Conservation (phyloP, 352 stramenopile species). For the Thalassiosira exigua region DNA sequence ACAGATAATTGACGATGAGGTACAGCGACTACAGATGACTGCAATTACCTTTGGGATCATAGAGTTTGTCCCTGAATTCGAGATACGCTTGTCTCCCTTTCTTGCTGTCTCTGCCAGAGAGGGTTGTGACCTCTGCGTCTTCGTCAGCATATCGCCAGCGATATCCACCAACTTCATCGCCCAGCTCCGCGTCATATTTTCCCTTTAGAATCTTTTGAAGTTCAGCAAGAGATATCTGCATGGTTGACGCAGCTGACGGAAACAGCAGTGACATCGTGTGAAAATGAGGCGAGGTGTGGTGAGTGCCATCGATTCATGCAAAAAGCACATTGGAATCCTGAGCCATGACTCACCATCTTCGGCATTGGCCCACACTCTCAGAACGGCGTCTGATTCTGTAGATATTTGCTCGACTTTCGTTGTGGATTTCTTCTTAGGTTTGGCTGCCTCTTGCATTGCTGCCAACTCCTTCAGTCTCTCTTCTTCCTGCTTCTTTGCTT, state of each 20-base stretch:
- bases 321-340: no score
- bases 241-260: conserved; percentile 67
- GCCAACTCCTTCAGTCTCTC: conserved; percentile 52
- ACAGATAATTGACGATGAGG: no score
- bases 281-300: no score
- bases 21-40: no score
- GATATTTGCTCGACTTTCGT: conserved; percentile 85
- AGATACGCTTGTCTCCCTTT: conserved; percentile 82
- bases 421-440: conserved; percentile 76
- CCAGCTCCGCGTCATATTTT: conserved; percentile 81
- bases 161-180: conserved; percentile 84
- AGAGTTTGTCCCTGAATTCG: conserved; percentile 84
- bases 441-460: conserved; percentile 55
- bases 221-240: conserved; percentile 77
- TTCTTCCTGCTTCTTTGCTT: conserved; percentile 37
- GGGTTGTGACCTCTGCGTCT: conserved; percentile 73
- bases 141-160: conserved; percentile 79
- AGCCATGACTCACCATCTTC: conserved; percentile 21
- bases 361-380: conserved; percentile 56
- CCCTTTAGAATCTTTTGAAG: conserved; percentile 75
- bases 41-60: conserved; percentile 52
- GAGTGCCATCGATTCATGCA: no score
- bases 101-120: conserved; percentile 66
- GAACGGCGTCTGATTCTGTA: conserved; percentile 65
- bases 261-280: no score